Percentiles rank a stretch among this genome's conserved stretches.
phyloP scores from a whole-genome alignment of 257 asterid genomes.

The Gardenia jasminoides region DNA sequence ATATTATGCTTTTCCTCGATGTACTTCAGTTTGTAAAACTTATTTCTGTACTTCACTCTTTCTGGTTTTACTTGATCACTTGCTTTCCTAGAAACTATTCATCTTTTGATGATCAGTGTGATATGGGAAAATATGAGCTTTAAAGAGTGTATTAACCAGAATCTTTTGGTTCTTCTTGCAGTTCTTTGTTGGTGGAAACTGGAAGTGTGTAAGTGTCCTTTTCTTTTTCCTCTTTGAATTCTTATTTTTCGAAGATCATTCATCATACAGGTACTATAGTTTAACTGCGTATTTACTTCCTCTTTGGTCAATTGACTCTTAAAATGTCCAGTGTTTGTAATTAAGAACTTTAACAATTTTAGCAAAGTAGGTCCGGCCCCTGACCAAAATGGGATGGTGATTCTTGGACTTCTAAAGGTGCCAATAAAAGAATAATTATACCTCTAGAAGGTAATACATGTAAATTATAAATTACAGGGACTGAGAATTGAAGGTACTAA shows the following conservation, averaged over 20 bases:
- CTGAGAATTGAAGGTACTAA: background rate
- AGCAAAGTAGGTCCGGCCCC: background rate
- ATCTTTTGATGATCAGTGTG: background rate
- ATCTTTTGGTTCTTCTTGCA: conserved; percentile 44
- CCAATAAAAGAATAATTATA: background rate
- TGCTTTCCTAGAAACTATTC: background rate
- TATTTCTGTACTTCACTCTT: background rate
- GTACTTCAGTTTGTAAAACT: background rate
- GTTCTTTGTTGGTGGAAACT: conserved; percentile 99
- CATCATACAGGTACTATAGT: background rate
- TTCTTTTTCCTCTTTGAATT: background rate
- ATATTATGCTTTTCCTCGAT: background rate
- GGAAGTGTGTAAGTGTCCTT: conserved; percentile 92
- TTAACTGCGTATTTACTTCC: background rate
- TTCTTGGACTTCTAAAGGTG: background rate
- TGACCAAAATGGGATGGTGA: background rate
- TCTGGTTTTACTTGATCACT: background rate
- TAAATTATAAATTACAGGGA: background rate
- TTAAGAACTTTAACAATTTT: background rate
- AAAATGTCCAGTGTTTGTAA: background rate
- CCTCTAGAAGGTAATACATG: background rate
- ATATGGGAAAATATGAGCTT: background rate
- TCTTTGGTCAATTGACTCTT: background rate
- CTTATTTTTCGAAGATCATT: background rate
- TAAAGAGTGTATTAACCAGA: conserved; percentile 15